phyloP scores from a whole-genome alignment of 2,329 filamentous ascomycete genomes.

The Pseudohalonectria lignicola region DNA sequence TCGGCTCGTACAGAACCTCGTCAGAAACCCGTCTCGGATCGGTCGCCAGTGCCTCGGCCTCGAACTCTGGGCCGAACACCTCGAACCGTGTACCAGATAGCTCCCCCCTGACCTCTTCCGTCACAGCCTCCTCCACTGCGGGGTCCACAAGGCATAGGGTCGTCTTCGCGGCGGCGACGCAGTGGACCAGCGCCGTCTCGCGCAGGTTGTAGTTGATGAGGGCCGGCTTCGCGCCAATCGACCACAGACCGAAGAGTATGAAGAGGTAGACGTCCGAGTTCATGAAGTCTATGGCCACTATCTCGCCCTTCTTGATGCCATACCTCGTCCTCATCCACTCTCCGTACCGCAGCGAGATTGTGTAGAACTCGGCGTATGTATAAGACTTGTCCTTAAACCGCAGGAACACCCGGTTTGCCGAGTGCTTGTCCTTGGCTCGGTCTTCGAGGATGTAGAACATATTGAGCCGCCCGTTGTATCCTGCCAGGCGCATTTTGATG shows the following conservation, averaged over 20 bases:
- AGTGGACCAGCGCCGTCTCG: conserved; percentile 62
- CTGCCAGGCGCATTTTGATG: conserved; percentile 30
- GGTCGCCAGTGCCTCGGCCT: conserved; percentile 39
- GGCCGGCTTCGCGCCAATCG: conserved; percentile 70
- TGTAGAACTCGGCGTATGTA: conserved; percentile 69
- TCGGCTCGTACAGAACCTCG: conserved; percentile 37
- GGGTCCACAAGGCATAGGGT: conserved; percentile 61
- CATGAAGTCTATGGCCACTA: conserved; percentile 72
- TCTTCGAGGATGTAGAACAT: conserved; percentile 67
- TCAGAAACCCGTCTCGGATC: conserved; percentile 48
- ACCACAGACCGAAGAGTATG: conserved; percentile 68
- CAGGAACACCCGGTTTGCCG: conserved; percentile 47
- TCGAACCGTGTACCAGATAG: conserved; percentile 45
- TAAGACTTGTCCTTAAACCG: conserved; percentile 58
- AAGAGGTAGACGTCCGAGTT: conserved; percentile 74
- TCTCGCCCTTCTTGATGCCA: conserved; percentile 56
- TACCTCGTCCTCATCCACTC: conserved; percentile 59
- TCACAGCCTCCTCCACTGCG: conserved; percentile 40
- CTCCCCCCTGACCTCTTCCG: conserved; percentile 42
- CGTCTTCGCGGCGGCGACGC: conserved; percentile 56
- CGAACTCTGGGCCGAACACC: conserved; percentile 46
- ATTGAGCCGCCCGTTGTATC: conserved; percentile 51
- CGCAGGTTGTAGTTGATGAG: conserved; percentile 83
- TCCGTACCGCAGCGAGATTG: conserved; percentile 60
- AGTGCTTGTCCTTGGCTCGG: conserved; percentile 39